Base-by-base conservation (phyloP, 2,329 filamentous ascomycete genomes). In the Graphilbum fragrans region DNA sequence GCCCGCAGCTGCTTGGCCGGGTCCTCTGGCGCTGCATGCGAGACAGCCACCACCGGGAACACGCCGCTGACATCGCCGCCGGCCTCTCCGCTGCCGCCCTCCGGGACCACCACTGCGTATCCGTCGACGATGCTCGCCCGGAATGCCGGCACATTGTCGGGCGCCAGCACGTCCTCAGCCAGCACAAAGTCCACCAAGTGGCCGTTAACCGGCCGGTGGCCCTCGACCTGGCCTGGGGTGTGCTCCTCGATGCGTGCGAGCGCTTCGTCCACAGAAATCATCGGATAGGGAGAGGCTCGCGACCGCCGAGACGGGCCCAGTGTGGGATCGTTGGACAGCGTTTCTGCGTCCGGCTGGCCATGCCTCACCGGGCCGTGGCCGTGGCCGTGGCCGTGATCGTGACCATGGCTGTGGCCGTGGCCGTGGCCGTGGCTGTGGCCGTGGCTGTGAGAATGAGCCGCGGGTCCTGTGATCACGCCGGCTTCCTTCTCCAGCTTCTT, bases 101-200 rank as follows among this genome's bases (percentile, higher is more conserved):
- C 63, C 41, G 72, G 70, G 6, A 77, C 80, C 31, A 88, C 77
- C 1, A 94, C 74, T 3, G 92, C 92, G 55, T 98, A 98, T 1
- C 92, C 92, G 58, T 98, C 92, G 1, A 98, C 92, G 33, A 95
- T 96, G 55, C 90, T 96, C 17, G 92, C 92, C 44, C 87, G 72
- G 62, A 94, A 98, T 0, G 90, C 92, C 1, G 92, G 92, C 0
- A 98, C 92, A 8, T 82, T 77, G 56, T 95, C 90, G 4, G 64
- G 63, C 0, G 92, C 86, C 32, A 68, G 74, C 20, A 98, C 80
- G 50, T 94, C 82, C 55, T 87, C 78, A 0, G 90, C 87, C 2
- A 98, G 66, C 1, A 96, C 80, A 9, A 73, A 76, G 8, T 86
- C 86, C 1, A 90, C 74, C 1, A 96, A 64, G 2, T 63, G 61